These are phyloP conservation scores for Aureobasidium pullulans DNA, from an alignment of 2,329 filamentous ascomycete genomes.

Conservation along the genomic window DNA sequence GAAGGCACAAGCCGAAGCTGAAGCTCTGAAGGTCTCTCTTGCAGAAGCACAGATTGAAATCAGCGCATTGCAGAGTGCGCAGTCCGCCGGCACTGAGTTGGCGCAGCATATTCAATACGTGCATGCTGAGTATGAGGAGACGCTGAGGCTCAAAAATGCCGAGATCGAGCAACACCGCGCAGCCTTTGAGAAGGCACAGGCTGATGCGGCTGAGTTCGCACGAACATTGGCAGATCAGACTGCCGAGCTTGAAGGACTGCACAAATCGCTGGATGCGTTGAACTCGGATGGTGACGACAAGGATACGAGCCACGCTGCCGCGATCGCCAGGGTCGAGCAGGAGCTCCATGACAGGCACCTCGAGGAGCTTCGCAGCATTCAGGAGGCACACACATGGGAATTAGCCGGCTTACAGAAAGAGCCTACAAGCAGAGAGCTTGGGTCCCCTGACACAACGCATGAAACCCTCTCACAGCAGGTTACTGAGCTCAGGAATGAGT, in stretches of 20 bases:
- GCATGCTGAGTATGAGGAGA: conserved; percentile 6
- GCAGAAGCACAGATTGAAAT: not conserved
- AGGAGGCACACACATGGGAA: conserved; percentile 1
- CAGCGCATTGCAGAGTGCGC: not conserved
- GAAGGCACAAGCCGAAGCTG: not conserved
- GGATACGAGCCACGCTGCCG: not conserved
- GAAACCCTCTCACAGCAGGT: not conserved
- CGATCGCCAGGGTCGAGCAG: not conserved
- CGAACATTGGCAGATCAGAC: not conserved
- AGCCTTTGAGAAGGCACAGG: conserved; percentile 4
- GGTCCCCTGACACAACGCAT: not conserved
- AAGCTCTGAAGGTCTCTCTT: not conserved
- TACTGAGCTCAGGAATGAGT: not conserved
- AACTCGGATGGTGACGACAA: not conserved
- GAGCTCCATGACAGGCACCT: conserved; percentile 3
- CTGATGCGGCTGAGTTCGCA: not conserved
- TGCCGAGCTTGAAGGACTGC: conserved; percentile 5
- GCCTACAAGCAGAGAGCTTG: not conserved
- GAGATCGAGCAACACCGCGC: conserved; percentile 15
- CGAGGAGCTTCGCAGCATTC: conserved; percentile 6
- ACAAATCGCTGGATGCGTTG: not conserved
- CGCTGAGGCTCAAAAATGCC: conserved; percentile 2
- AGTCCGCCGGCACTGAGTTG: not conserved
- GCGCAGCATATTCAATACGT: not conserved
- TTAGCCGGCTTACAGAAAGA: not conserved